A percentile compares a stretch with the other conserved stretches of the same genome.
These are phyloP conservation scores for Mycena leptocephala DNA, from an alignment of 768 basidiomycete species.

Conservation along the genomic window DNA sequence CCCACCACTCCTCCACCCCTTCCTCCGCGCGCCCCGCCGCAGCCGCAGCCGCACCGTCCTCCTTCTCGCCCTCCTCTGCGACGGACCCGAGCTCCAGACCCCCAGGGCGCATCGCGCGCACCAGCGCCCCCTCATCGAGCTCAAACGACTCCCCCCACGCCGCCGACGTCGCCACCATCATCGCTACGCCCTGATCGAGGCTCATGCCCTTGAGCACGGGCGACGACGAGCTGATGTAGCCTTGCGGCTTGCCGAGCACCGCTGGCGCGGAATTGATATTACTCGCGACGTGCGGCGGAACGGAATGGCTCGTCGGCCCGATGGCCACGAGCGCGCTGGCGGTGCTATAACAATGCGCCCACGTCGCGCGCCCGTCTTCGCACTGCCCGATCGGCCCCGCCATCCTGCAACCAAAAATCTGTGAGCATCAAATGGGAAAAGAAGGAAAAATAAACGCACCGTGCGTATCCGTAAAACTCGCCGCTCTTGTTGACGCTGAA, in stretches of 20 bases:
- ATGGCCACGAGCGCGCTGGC: no score
- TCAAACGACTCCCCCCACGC: constrained; percentile 38
- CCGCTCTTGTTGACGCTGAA: constrained; percentile 96
- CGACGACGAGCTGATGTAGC: constrained; percentile 45
- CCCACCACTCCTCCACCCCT: constrained; percentile 66
- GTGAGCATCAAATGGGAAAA: not conserved
- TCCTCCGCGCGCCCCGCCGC: no score
- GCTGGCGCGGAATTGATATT: constrained; percentile 74
- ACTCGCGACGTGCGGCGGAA: constrained; percentile 16
- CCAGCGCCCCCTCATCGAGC: constrained; percentile 50
- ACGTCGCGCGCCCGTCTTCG: no score
- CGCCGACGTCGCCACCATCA: not conserved
- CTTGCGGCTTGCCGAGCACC: constrained; percentile 47
- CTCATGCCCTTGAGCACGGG: constrained; percentile 45
- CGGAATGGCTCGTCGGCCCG: no score
- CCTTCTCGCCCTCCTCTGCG: constrained; percentile 15
- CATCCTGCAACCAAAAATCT: constrained; percentile 27
- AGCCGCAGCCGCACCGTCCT: no score
- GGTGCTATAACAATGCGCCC: no score
- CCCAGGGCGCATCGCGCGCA: constrained; percentile 27
- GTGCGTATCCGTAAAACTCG: constrained; percentile 95
- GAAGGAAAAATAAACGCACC: constrained; percentile 56
- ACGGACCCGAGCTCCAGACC: constrained; percentile 7
- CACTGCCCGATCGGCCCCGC: no score
- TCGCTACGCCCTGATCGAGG: constrained; percentile 49